A percentile compares a stretch with the other conserved stretches of the same genome.
phyloP scores from a whole-genome alignment of 768 basidiomycete genomes.

The Sporobolomyces pararoseus region DNA sequence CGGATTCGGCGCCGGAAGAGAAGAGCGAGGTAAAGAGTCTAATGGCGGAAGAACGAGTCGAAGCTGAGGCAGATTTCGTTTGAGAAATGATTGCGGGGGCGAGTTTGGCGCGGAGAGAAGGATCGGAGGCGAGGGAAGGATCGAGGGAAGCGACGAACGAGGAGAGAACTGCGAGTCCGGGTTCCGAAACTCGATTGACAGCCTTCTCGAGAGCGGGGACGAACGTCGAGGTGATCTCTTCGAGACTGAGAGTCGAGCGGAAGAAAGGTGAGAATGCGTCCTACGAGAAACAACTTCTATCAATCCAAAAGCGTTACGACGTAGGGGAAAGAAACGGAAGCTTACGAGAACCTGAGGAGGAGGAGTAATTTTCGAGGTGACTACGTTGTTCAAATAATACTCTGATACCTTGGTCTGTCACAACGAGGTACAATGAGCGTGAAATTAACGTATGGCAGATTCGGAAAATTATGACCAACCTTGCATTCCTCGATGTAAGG shows the following conservation, averaged over 20 bases:
- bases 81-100: conserved; percentile 45
- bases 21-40: conserved; percentile 46
- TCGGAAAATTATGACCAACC: conserved; percentile 50
- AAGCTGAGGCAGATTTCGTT: conserved; percentile 47
- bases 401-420: conserved; percentile 53
- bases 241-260: conserved; percentile 38
- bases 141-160: conserved; percentile 22
- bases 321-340: not conserved
- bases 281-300: conserved; percentile 9
- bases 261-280: conserved; percentile 45
- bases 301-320: too few relatives aligned
- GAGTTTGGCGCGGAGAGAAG: conserved; percentile 51
- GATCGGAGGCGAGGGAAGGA: conserved; percentile 61
- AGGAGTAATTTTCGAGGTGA: conserved; percentile 66
- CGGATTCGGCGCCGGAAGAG: conserved; percentile 24
- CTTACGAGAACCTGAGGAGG: conserved; percentile 58
- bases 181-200: conserved; percentile 74
- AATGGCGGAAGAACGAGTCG: conserved; percentile 48
- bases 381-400: conserved; percentile 60
- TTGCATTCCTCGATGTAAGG: conserved; percentile 53
- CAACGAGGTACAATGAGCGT: not conserved
- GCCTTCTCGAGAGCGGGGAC: conserved; percentile 76
- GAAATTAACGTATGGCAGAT: conserved; percentile 49
- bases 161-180: conserved; percentile 57
- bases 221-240: conserved; percentile 58